Percentiles rank a stretch among this genome's conserved stretches.
phyloP scores from a whole-genome alignment of 2,329 filamentous ascomycete species.

The Ceratocystis albifundus region DNA sequence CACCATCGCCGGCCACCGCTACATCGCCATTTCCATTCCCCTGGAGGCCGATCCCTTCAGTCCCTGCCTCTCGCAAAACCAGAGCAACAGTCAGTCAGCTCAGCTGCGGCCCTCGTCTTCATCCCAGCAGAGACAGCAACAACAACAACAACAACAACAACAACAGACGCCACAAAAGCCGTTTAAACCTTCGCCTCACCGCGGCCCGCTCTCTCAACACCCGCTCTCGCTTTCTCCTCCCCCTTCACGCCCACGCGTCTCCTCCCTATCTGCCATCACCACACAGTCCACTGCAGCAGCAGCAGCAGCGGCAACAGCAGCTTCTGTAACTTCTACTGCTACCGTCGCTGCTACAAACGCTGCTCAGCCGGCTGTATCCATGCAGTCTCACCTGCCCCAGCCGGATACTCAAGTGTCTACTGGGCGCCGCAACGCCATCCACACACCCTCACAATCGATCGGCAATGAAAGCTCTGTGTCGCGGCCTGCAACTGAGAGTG shows the following conservation, averaged over 20 bases:
- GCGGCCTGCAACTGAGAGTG: constrained; percentile 15
- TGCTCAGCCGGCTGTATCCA: not conserved
- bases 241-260: constrained; percentile 9
- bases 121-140: constrained; percentile 15
- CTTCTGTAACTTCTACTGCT: constrained; percentile 5
- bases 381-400: constrained; percentile 10
- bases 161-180: constrained; percentile 1
- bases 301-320: constrained; percentile 2
- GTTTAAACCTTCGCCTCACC: not conserved
- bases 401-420: constrained; percentile 15
- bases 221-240: constrained; percentile 5
- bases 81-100: not conserved
- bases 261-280: constrained; percentile 14
- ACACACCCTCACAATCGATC: constrained; percentile 12
- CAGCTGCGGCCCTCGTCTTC: not conserved
- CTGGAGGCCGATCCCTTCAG: constrained; percentile 38
- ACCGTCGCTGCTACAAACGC: not conserved
- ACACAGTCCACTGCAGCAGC: constrained; percentile 3
- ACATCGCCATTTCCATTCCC: constrained; percentile 52
- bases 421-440: constrained; percentile 18
- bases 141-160: constrained; percentile 8
- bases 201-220: constrained; percentile 11
- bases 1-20: constrained; percentile 42
- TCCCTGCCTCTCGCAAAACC: constrained; percentile 19
- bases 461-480: constrained; percentile 15